Conservation (phyloP, 176 grass and related monocot species). For the Luzula sylvatica region DNA sequence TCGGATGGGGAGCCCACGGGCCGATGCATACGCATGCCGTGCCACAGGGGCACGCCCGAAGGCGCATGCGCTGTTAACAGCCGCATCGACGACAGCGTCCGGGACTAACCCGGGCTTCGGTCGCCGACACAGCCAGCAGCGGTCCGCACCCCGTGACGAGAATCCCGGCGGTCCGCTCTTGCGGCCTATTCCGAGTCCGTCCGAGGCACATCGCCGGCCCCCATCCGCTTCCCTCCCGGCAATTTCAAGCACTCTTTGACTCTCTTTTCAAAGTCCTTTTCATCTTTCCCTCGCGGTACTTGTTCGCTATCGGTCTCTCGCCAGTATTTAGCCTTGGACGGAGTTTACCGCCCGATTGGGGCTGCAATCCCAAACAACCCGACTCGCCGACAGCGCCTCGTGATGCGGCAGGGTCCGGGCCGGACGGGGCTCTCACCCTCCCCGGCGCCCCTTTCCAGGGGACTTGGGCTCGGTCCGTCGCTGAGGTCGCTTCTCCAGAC, state of each 20-base stretch:
- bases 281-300: conserved; percentile 65
- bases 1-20: conserved; percentile 29
- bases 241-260: conserved; percentile 74
- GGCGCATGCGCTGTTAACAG: too few species aligned
- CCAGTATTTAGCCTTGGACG: conserved; percentile 56
- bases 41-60: too few species aligned
- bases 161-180: too few species aligned
- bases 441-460: conserved; percentile 34
- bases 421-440: conserved; percentile 44
- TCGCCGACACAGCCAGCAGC: too few species aligned
- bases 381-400: conserved; percentile 39
- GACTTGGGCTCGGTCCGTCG: too few species aligned
- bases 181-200: conserved; percentile 12
- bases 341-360: conserved; percentile 39
- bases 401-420: conserved; percentile 41
- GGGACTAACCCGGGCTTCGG: too few species aligned
- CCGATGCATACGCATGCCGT: too few species aligned
- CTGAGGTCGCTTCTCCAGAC: too few species aligned
- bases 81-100: too few species aligned
- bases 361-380: conserved; percentile 50
- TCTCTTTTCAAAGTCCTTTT: conserved; percentile 75
- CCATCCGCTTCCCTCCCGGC: conserved; percentile 63
- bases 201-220: conserved; percentile 37
- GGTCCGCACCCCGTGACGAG: too few species aligned
- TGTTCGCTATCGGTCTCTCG: conserved; percentile 70